phyloP scores from a whole-genome alignment of 148 eudicot genomes.

The Talinum fruticosum region DNA sequence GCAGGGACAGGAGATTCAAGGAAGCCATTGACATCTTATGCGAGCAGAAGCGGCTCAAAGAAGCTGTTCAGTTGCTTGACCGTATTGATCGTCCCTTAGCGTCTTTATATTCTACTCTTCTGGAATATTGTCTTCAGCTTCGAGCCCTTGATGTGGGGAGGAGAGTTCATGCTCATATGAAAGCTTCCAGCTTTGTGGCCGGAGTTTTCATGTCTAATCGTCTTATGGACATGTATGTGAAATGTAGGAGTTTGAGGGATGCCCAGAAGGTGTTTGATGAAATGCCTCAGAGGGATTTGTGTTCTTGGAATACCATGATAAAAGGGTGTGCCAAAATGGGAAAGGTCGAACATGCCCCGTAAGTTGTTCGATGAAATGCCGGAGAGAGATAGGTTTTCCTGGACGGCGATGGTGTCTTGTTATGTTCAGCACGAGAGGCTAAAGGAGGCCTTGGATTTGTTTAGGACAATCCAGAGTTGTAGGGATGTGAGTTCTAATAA shows the following conservation, averaged over 20 bases:
- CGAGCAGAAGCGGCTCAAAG: constrained; percentile 39
- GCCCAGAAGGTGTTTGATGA: constrained; percentile 51
- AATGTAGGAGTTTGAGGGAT: constrained; percentile 47
- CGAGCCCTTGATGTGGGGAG: constrained; percentile 41
- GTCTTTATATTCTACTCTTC: constrained; percentile 29
- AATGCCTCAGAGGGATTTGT: constrained; percentile 40
- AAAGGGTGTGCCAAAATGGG: constrained; percentile 43
- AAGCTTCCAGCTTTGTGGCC: constrained; percentile 34
- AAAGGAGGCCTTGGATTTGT: constrained; percentile 48
- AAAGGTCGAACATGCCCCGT: constrained; percentile 25
- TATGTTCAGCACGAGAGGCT: constrained; percentile 42
- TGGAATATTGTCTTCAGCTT: constrained; percentile 34
- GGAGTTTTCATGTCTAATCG: constrained; percentile 43
- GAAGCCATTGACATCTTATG: constrained; percentile 38
- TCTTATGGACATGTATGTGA: constrained; percentile 37
- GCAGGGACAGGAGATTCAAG: constrained; percentile 18
- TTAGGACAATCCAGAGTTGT: constrained; percentile 37
- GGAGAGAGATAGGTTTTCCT: constrained; percentile 49
- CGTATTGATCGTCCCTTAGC: constrained; percentile 26
- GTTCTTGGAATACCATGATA: constrained; percentile 59
- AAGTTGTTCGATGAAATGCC: constrained; percentile 53
- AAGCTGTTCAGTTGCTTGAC: constrained; percentile 40
- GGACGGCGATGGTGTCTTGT: constrained; percentile 64
- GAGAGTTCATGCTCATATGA: constrained; percentile 45
- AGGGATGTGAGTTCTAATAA: constrained; percentile 35